Base-by-base conservation (phyloP, 306 rosid species). In the Rubus parviflorus region DNA sequence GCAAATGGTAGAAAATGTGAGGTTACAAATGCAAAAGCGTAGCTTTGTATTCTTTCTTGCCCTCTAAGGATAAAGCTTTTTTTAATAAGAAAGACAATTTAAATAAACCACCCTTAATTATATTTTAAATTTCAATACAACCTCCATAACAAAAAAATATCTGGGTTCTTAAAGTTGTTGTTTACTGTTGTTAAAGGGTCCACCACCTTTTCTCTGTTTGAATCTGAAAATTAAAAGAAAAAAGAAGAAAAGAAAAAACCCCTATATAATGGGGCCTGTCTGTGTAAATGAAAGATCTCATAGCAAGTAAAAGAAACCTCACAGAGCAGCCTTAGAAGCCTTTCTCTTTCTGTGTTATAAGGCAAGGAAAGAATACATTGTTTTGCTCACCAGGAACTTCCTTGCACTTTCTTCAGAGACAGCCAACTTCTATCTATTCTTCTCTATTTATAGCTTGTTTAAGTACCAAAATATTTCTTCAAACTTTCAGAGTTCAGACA, bases 331-430 rank as follows among this genome's bases (percentile, higher is more conserved):
- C 72, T 81, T 77, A 8, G 43, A 81, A 54, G 60, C 82, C 76
- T 78, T 77, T 43, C 67, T 52, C 73, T 75, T 60, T 74, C 71
- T 76, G 74, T 76, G 72, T 80, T 82, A 47, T 43, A 84, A 86
- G 94, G 84, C 81, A 90, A 84, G 89, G 81, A 78, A 90, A 72
- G 88, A 85, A 86, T 84, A 87, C 88, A 40, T 81, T 75, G 76
- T 82, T 74, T 53, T 61, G 56, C 61, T 58, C 20, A 60, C 19
- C 45, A 75, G 76, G 70, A 79, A 83, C 78, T 85, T 84, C 87
- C 82, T 79, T 81, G 83, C 76, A 82, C 62, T 87, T 88, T 87
- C 88, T 85, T 77, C 2, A 42, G 67, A 61, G 23, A 58, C 22
- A n/a, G 40, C 66, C 61, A 74, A 9, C 19, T 35, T 71, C 35